Percentiles rank a stretch among this genome's conserved stretches.
Evolutionary conservation across 345 rosid species (phyloP).

Genomic region (Acer saccharum): DNA sequence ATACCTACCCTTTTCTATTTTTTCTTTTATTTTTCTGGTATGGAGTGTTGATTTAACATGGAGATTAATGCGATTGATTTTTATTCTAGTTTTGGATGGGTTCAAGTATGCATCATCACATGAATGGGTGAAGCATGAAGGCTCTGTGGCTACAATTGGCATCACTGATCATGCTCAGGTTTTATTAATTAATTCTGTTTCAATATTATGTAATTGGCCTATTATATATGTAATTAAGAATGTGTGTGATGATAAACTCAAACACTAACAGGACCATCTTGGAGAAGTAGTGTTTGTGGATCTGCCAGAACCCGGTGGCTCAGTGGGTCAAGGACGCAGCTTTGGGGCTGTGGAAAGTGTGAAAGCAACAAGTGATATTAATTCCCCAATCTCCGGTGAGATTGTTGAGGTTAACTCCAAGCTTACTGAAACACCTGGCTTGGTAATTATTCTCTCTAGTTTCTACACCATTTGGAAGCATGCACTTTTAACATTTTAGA

Average conservation of each 20-base stretch:
- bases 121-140: conserved; percentile 97
- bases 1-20: not conserved
- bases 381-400: conserved; percentile 90
- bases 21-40: not conserved
- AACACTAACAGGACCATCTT: conserved; percentile 63
- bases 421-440: conserved; percentile 71
- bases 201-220: too few relatives aligned
- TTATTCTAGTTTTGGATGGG: conserved; percentile 74
- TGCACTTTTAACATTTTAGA: not conserved
- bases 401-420: conserved; percentile 75
- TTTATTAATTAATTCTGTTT: not conserved
- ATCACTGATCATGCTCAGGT: conserved; percentile 99
- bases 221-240: too few relatives aligned
- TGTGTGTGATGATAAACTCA: too few relatives aligned
- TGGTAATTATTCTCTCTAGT: conserved; percentile 43
- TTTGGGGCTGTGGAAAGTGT: conserved; percentile 98
- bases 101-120: conserved; percentile 89
- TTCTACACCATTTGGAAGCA: too few relatives aligned
- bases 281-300: conserved; percentile 98
- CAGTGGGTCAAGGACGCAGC: conserved; percentile 57
- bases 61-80: not conserved
- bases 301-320: conserved; percentile 59
- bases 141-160: conserved; percentile 79
- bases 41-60: not conserved
- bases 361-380: conserved; percentile 89